Evolutionary conservation across 1,139 yeast genomes (phyloP), one percentile per base, ranked within the genome.

Genomic region (Candida labiduridarum): DNA sequence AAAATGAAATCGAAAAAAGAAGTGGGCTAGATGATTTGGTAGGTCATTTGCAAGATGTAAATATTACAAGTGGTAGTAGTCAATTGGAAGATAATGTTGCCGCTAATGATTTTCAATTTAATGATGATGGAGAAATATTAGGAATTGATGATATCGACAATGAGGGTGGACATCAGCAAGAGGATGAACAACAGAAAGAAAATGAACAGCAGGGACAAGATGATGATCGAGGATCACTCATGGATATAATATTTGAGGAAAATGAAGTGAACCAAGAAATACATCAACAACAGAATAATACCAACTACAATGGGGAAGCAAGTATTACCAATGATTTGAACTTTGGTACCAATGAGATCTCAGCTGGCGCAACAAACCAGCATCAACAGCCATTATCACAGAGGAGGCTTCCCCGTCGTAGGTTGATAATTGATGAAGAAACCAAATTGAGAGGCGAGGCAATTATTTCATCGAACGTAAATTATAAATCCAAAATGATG

Each of bases 61-160:
- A 41, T n/a, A 14, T 4, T 14, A 29, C 42, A 2, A 44, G 27
- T 12, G 14, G 41, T n/a, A 11, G 11, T 14, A 22, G 30, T 7
- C 38, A 33, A 11, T 19, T 19, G 7, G 31, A 36, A 12, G 22
- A 14, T 18, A 41, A 40, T 9, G 15, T 12, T 25, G 45, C n/a
- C n/a, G n/a, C 41, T 8, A 38, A 53, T 9, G 57, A 55, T 36
- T 56, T 60, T 50, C 60, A 58, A 27, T 57, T 60, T 42, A 50
- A 59, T 48, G 44, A 52, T 19, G 56, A 59, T 34, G 63, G 60
- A 15, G 57, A 52, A 41, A 57, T 48, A 51, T 56, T 44, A 10
- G 39, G 35, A 38, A 54, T 10, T 30, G 30, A 8, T 11, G 41
- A 25, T 12, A 6, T 34, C 2, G 22, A 35, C 4, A 2, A 15